phyloP scores from a whole-genome alignment of 2,329 filamentous ascomycete genomes.

The Ophiostoma ulmi region DNA sequence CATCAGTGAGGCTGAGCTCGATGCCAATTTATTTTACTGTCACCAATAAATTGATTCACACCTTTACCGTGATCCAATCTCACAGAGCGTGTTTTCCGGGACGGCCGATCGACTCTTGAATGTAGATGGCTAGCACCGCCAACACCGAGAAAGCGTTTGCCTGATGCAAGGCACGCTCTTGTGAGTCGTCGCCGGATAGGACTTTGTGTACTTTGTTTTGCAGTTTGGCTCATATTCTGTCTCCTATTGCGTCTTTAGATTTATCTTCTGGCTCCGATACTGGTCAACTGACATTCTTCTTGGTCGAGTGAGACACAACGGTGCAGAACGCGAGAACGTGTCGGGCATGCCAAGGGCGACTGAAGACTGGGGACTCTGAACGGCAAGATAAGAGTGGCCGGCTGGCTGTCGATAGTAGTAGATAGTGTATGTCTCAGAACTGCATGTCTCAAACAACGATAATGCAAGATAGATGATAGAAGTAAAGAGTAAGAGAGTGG shows the following conservation, averaged over 20 bases:
- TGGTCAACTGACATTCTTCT: not conserved
- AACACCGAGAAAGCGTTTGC: too few relatives aligned
- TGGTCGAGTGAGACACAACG: not conserved
- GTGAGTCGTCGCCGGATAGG: too few relatives aligned
- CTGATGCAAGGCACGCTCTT: not conserved
- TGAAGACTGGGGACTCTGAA: too few relatives aligned
- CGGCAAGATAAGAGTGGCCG: not conserved
- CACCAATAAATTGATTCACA: not conserved
- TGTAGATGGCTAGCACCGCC: too few relatives aligned
- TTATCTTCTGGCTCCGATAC: too few relatives aligned
- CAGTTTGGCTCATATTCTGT: too few relatives aligned
- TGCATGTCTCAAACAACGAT: conserved; percentile 4
- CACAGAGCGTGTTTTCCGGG: conserved; percentile 5
- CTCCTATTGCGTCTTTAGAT: too few relatives aligned
- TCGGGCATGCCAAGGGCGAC: not conserved
- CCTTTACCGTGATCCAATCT: not conserved
- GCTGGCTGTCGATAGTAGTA: too few relatives aligned
- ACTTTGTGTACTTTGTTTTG: too few relatives aligned
- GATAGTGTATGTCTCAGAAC: conserved; percentile 9
- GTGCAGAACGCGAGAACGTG: conserved; percentile 6
- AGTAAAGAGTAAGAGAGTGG: not conserved
- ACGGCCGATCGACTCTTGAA: not conserved
- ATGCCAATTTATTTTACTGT: not conserved
- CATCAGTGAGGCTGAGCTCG: not conserved
- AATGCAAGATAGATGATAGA: not conserved